phyloP scores from a whole-genome alignment of 768 basidiomycete genomes.

The Rhizopogon salebrosus region DNA sequence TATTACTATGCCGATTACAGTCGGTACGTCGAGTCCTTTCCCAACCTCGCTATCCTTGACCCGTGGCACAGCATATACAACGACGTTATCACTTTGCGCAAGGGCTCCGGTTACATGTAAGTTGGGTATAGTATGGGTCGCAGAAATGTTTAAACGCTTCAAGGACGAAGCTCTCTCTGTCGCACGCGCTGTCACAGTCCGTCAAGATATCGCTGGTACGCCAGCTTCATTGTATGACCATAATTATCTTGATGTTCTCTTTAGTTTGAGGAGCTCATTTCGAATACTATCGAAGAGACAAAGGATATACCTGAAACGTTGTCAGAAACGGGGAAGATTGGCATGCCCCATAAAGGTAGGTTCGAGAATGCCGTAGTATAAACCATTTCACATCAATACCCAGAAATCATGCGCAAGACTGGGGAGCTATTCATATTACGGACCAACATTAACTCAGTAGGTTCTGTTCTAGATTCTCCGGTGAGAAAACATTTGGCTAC shows the following conservation, averaged over 20 bases:
- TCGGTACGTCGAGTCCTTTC: slow-evolving; percentile 45
- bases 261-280: slow-evolving; percentile 89
- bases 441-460: slow-evolving; percentile 93
- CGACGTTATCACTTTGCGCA: slow-evolving; percentile 92
- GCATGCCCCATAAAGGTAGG: slow-evolving; percentile 77
- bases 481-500: slow-evolving; percentile 39
- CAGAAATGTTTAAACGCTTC: slow-evolving; percentile 4
- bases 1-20: slow-evolving; percentile 97
- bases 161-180: slow-evolving; percentile 94
- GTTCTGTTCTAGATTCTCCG: slow-evolving; percentile 94
- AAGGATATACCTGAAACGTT: slow-evolving; percentile 94
- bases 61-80: slow-evolving; percentile 73
- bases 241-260: not conserved
- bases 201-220: slow-evolving; percentile 91
- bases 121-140: slow-evolving; percentile 24
- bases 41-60: slow-evolving; percentile 16
- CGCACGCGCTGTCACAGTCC: slow-evolving; percentile 92
- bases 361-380: slow-evolving; percentile 2
- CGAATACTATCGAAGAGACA: slow-evolving; percentile 91
- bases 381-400: slow-evolving; percentile 5
- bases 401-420: slow-evolving; percentile 97
- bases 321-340: slow-evolving; percentile 92
- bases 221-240: slow-evolving; percentile 6
- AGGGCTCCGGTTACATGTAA: slow-evolving; percentile 94
- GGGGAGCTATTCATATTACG: slow-evolving; percentile 90